Conservation (phyloP, 192 early-diverging fungal species). For the Rhizoclosmatium globosum region DNA sequence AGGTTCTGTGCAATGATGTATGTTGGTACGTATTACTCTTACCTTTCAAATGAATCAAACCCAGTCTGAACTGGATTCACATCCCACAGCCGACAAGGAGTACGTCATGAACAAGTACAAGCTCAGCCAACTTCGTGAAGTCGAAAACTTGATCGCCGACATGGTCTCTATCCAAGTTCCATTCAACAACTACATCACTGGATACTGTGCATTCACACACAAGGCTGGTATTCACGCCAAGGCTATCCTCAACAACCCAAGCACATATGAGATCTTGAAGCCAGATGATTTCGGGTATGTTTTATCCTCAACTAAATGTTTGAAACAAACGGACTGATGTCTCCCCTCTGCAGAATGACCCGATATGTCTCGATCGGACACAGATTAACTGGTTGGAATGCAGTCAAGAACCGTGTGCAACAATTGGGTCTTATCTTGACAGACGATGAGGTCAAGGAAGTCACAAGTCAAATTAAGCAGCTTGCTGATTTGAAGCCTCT, state of each 20-base stretch:
- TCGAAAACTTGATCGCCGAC: constrained; percentile 97
- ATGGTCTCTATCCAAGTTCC: constrained; percentile 94
- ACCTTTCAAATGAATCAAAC: background rate
- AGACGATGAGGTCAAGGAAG: constrained; percentile 90
- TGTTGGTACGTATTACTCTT: constrained; percentile 50
- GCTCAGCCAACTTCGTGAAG: constrained; percentile 88
- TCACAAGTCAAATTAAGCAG: constrained; percentile 94
- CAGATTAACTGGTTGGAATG: constrained; percentile 98
- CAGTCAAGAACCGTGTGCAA: constrained; percentile 98
- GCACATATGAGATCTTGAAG: constrained; percentile 97
- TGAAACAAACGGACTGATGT: too few relatives aligned
- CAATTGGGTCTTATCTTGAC: constrained; percentile 85
- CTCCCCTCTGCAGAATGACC: constrained; percentile 72
- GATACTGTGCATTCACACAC: constrained; percentile 98
- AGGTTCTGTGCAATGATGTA: constrained; percentile 96
- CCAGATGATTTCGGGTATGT: constrained; percentile 93
- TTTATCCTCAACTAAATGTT: constrained; percentile 30
- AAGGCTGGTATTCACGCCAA: constrained; percentile 99
- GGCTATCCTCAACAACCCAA: constrained; percentile 98
- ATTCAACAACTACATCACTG: constrained; percentile 99
- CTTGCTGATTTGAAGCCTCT: constrained; percentile 93
- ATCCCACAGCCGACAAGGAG: constrained; percentile 74
- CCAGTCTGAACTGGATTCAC: too few relatives aligned
- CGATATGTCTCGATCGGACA: constrained; percentile 97
- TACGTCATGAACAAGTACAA: constrained; percentile 95